Base-by-base conservation (phyloP, 345 rosid genomes). In the Brassica cretica region DNA sequence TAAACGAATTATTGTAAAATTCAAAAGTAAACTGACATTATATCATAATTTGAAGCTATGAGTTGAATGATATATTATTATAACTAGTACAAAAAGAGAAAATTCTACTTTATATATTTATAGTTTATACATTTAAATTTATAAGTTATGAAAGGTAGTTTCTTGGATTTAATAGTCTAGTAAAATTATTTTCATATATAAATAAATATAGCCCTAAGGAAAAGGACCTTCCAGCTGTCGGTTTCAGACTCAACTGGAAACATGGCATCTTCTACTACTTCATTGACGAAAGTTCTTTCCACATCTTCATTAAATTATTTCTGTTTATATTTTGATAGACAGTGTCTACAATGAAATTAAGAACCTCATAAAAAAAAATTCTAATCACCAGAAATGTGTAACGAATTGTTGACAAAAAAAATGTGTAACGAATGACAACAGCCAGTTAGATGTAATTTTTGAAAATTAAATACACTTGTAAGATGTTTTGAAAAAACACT, bases 231-330 rank as follows among this genome's bases (percentile, higher is more conserved):
- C 76, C 83, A 80, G 83, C 83, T 80, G 80, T 75, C 49, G 76
- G 71, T 75, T 75, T 75, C 18, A 27, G 73, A 58, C 80, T 80
- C 80, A 80, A 80, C 82, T 46, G 15, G 60, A 80, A 71, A 80
- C 76, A 80, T 70, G 80, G 80, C 83, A 75, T 75, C 83, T 75
- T 80, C 83, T 80, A 44, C 78, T 46, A 75, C 64, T 64, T 65
- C 76, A 67, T 80, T 80, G 83, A 80, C 80, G 76, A 80, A 80
- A 75, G 73, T 80, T 80, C 80, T 75, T 71, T 65, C 76, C 76
- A 80, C 79, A 80, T 63, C 82, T 64, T 70, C 71, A 29, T 64
- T 75, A 5, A 55, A 77, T 64, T 55, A 37, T 8, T 35, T 68
- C 66, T 46, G 5, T 11, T 19, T 37, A 14, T 75, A 58, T n/a